Evolutionary conservation across 78 protist species (phyloP), one percentile per base, ranked within the genome.

Genomic region (Salpingoeca rosetta): DNA sequence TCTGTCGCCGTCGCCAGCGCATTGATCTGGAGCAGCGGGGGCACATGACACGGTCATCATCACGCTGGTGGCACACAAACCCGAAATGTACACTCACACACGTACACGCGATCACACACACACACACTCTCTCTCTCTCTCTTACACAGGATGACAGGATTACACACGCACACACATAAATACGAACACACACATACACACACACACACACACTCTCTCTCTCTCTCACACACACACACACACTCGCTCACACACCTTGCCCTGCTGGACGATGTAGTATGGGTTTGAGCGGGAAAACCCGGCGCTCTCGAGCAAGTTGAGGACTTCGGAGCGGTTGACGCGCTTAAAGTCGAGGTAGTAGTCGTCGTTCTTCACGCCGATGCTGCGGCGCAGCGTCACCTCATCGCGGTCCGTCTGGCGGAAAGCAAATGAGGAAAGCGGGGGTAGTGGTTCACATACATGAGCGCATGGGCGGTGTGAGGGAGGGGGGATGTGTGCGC

Each of bases 261-360:
- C 99, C 90, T 98, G 99, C 88, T 92, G 98, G 12, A 98, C 99
- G 41, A 98, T 98, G 92, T 93, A 97, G 88, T 97, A 98, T 41
- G 99, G 99, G 83, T 98, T 97, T 36, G 94, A 81, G 26, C 91
- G 89, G 17, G 99, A 96, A 72, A 98, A 93, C 51, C 99, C 99
- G 7, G 99, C 99, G 2, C 88, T 87, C 82, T 98, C 99, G 72
- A 98, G 93, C 85, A 97, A 76, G 75, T 88, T 89, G 74, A 87
- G 80, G 42, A 51, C 65, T 39, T 51, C 65, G 28, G 35, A 35
- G 72, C 74, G 37, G 76, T 91, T 39, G n/a, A 90, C 56, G 81
- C 86, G 92, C 84, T 86, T 91, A 1, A 77, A 1, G 83, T 97
- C 93, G 41, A 98, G 77, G 51, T 90, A 92, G 88, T 88, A 98